Percentiles rank a stretch among this genome's conserved stretches.
phyloP scores from a whole-genome alignment of 129 eudicot genomes.

The Silybum marianum region DNA sequence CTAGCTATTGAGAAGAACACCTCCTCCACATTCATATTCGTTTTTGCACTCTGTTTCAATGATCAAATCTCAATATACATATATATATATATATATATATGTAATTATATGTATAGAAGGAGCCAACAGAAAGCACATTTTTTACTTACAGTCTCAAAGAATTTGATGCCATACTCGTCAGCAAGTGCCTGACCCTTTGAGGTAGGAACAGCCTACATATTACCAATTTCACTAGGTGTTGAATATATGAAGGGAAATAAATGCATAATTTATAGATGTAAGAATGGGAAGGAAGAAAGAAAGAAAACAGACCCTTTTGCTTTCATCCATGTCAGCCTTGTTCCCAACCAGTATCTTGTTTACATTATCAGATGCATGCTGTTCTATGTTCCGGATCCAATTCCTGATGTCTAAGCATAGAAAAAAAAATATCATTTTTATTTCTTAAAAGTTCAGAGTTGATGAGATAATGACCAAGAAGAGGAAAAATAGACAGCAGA shows the following conservation, averaged over 20 bases:
- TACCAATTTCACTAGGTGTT: conserved; percentile 9
- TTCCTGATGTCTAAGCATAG: conserved; percentile 73
- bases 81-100: neutral
- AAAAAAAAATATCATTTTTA: neutral
- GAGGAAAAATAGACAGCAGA: conserved; percentile 6
- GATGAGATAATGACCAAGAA: neutral
- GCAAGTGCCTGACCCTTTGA: conserved; percentile 95
- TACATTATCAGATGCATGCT: conserved; percentile 94
- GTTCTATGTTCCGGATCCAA: conserved; percentile 95
- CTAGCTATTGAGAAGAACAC: conserved; percentile 84
- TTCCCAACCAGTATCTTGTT: conserved; percentile 91
- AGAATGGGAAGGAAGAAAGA: neutral
- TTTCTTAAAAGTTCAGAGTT: conserved; percentile 2
- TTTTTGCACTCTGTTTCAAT: conserved; percentile 83
- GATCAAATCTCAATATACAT: neutral
- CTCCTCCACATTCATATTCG: conserved; percentile 90
- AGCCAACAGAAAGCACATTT: neutral
- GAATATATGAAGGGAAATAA: conserved; percentile 8
- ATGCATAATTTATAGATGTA: neutral
- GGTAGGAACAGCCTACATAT: conserved; percentile 81
- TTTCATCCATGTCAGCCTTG: conserved; percentile 98
- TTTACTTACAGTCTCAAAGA: conserved; percentile 88
- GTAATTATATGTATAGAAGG: conserved; percentile 11
- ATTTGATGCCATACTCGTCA: conserved; percentile 90
- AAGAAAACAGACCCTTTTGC: conserved; percentile 71